Evolutionary conservation across 2,329 filamentous ascomycete genomes (phyloP).

Genomic region (Trichophyton simii): DNA sequence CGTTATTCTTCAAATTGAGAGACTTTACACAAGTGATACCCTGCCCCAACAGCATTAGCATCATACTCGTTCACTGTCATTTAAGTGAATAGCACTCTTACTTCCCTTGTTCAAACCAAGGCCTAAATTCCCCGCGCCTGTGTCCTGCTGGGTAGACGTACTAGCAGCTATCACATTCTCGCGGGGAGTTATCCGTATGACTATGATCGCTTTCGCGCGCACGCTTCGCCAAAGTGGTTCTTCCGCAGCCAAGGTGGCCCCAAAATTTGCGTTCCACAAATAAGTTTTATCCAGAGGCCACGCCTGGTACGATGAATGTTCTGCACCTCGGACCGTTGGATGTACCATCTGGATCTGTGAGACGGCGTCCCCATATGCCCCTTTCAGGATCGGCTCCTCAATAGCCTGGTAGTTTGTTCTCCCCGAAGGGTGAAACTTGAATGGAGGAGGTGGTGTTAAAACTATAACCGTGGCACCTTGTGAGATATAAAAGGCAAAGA

Average conservation of each 20-base stretch:
- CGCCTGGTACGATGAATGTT: slow-evolving; percentile 18
- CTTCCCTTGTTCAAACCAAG: neutral
- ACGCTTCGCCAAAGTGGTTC: neutral
- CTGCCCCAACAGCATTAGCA: too few species aligned
- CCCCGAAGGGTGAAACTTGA: slow-evolving; percentile 18
- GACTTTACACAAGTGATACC: too few species aligned
- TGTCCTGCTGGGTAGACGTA: neutral
- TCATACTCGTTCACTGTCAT: too few species aligned
- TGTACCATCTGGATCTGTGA: slow-evolving; percentile 19
- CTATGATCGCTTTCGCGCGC: neutral
- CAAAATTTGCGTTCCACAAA: slow-evolving; percentile 14
- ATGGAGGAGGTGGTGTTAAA: slow-evolving; percentile 18
- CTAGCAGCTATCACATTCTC: neutral
- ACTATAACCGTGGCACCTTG: slow-evolving; percentile 16
- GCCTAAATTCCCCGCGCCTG: neutral
- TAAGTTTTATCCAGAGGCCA: slow-evolving; percentile 17
- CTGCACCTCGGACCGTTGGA: slow-evolving; percentile 16
- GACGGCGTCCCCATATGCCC: slow-evolving; percentile 10
- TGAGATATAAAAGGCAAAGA: slow-evolving; percentile 18
- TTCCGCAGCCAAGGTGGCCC: neutral
- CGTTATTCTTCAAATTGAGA: too few species aligned
- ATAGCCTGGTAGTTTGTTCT: slow-evolving; percentile 18
- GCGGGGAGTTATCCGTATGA: too few species aligned
- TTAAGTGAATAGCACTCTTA: neutral
- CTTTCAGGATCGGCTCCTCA: slow-evolving; percentile 20